phyloP scores from a whole-genome alignment of 306 rosid genomes.

The Castanea crenata region DNA sequence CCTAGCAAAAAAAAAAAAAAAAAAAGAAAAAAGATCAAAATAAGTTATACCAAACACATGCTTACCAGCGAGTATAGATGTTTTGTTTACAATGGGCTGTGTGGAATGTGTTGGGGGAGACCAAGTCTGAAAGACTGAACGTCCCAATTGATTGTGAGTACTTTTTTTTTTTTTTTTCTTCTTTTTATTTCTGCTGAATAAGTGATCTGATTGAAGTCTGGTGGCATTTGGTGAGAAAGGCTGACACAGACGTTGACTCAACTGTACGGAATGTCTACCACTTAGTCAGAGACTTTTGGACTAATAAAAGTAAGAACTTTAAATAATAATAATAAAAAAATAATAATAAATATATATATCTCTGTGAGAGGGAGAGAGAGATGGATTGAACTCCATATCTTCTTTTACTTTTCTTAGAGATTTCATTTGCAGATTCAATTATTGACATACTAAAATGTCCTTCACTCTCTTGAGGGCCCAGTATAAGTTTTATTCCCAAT shows the following conservation, averaged over 20 bases:
- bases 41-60: too few relatives aligned
- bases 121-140: slow-evolving; percentile 13
- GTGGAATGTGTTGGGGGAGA: background rate
- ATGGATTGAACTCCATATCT: background rate
- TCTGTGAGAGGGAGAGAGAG: too few relatives aligned
- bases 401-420: background rate
- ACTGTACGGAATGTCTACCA: slow-evolving; percentile 34
- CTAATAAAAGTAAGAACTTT: background rate
- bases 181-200: background rate
- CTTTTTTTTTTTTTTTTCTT: too few relatives aligned
- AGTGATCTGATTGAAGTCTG: slow-evolving; percentile 10
- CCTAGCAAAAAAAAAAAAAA: too few relatives aligned
- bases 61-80: background rate
- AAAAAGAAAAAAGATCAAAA: too few relatives aligned
- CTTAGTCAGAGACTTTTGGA: slow-evolving; percentile 14
- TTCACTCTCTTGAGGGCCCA: too few relatives aligned
- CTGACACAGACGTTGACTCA: slow-evolving; percentile 57
- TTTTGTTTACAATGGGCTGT: background rate
- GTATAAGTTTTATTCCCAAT: too few relatives aligned
- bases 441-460: background rate
- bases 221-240: slow-evolving; percentile 34
- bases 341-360: too few relatives aligned
- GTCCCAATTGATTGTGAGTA: background rate
- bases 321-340: background rate
- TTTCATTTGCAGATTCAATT: background rate